Evolutionary conservation across 352 stramenopile species (phyloP).

Genomic region (Phytophthora crassamura): DNA sequence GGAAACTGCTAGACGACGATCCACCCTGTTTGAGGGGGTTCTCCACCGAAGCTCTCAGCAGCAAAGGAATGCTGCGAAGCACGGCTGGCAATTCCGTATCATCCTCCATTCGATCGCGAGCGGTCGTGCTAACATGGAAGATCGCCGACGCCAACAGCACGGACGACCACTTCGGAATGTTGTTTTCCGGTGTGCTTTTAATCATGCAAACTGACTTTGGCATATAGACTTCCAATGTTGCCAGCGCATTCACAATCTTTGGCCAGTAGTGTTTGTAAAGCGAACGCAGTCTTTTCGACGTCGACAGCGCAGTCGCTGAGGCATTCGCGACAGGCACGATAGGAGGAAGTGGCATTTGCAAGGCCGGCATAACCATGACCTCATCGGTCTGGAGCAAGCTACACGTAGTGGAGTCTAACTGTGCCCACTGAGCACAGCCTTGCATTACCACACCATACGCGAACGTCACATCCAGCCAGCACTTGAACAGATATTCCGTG

Average conservation of each 20-base stretch:
- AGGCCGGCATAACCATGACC: slow-evolving; percentile 33
- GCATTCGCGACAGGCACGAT: slow-evolving; percentile 8
- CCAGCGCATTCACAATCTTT: slow-evolving; percentile 56
- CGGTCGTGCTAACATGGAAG: slow-evolving; percentile 53
- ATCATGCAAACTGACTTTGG: slow-evolving; percentile 25
- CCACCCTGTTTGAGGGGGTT: slow-evolving; percentile 8
- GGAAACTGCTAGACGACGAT: slow-evolving; percentile 27
- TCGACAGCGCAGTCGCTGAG: slow-evolving; percentile 10
- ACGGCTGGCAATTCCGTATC: slow-evolving; percentile 47
- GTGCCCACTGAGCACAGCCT: slow-evolving; percentile 43
- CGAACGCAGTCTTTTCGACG: slow-evolving; percentile 29
- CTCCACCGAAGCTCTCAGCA: slow-evolving; percentile 36
- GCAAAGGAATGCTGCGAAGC: slow-evolving; percentile 43
- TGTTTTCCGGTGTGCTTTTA: slow-evolving; percentile 4
- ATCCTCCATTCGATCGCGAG: slow-evolving; percentile 49
- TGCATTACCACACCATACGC: slow-evolving; percentile 59
- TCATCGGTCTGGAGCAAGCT: slow-evolving; percentile 21
- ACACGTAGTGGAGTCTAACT: slow-evolving; percentile 18
- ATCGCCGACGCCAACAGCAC: slow-evolving; percentile 48
- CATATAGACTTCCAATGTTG: slow-evolving; percentile 40
- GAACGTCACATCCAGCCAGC: slow-evolving; percentile 60
- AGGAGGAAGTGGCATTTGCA: slow-evolving; percentile 42
- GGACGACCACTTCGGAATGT: slow-evolving; percentile 33
- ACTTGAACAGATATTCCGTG: slow-evolving; percentile 53
- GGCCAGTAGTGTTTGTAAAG: slow-evolving; percentile 73